phyloP scores from a whole-genome alignment of 306 rosid species.

The Sicyos baderoa region DNA sequence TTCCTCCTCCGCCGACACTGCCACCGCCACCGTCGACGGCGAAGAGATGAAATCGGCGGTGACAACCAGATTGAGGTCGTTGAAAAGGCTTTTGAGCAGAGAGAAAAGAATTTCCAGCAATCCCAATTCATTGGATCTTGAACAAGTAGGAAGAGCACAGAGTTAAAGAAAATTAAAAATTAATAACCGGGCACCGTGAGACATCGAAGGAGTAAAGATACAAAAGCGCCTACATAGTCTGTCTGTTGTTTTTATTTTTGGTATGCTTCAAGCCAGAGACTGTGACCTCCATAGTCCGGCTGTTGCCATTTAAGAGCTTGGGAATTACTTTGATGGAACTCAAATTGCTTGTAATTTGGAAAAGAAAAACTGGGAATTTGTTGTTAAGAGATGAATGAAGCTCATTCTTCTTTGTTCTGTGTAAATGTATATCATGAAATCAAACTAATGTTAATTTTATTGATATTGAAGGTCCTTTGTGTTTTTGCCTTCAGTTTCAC shows the following conservation, averaged over 20 bases:
- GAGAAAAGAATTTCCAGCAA: conserved; percentile 52
- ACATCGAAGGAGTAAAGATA: too few species aligned
- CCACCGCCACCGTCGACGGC: conserved; percentile 30
- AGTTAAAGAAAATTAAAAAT: neutral
- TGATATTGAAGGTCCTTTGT: too few species aligned
- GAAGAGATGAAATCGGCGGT: conserved; percentile 75
- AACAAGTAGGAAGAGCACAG: neutral
- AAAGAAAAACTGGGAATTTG: neutral
- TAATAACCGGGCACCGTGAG: too few species aligned
- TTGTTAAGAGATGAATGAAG: neutral
- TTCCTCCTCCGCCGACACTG: conserved; percentile 29
- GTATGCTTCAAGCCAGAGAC: neutral
- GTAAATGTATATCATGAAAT: neutral
- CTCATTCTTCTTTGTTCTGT: neutral
- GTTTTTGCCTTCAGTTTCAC: neutral
- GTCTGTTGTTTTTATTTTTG: too few species aligned
- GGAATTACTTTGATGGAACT: neutral
- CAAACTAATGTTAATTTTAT: too few species aligned
- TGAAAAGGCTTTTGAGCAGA: conserved; percentile 77
- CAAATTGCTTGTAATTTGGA: neutral
- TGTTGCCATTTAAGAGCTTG: neutral
- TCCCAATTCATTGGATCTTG: conserved; percentile 54
- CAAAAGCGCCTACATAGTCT: too few species aligned
- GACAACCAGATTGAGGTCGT: conserved; percentile 51
- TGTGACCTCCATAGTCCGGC: conserved; percentile 13